phyloP scores from a whole-genome alignment of 306 rosid genomes.

The Fragaria iinumae region DNA sequence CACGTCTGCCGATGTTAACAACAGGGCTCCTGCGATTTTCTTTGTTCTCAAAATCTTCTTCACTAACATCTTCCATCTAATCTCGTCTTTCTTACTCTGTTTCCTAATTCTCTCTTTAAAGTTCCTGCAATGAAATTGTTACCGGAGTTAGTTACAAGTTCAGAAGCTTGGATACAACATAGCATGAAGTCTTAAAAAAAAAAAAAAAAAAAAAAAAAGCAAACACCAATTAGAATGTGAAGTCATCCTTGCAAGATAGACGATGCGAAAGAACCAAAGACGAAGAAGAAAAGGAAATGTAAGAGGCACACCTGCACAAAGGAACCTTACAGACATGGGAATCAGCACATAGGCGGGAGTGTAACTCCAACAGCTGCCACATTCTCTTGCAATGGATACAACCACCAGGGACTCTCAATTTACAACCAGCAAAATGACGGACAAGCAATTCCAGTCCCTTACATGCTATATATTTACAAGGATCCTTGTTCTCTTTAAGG shows the following conservation, averaged over 20 bases:
- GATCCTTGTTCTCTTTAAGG: conserved; percentile 58
- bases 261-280: too few species aligned
- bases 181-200: background rate
- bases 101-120: conserved; percentile 56
- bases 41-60: conserved; percentile 60
- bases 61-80: conserved; percentile 75
- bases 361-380: conserved; percentile 95
- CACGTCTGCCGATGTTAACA: conserved; percentile 37
- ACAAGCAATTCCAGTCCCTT: conserved; percentile 80
- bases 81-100: conserved; percentile 84
- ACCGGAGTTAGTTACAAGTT: background rate
- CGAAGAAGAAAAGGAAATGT: background rate
- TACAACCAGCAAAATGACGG: conserved; percentile 94
- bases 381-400: conserved; percentile 86
- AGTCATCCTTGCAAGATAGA: background rate
- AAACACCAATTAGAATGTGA: background rate
- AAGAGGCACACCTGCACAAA: conserved; percentile 61
- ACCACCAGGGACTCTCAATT: conserved; percentile 80
- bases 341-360: conserved; percentile 75
- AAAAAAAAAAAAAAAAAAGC: background rate
- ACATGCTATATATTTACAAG: conserved; percentile 74
- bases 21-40: conserved; percentile 50
- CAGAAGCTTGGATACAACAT: background rate
- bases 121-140: conserved; percentile 58
- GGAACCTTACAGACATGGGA: conserved; percentile 68